Conservation (phyloP, 495 filamentous ascomycete species). For the Penicillium crystallinum region DNA sequence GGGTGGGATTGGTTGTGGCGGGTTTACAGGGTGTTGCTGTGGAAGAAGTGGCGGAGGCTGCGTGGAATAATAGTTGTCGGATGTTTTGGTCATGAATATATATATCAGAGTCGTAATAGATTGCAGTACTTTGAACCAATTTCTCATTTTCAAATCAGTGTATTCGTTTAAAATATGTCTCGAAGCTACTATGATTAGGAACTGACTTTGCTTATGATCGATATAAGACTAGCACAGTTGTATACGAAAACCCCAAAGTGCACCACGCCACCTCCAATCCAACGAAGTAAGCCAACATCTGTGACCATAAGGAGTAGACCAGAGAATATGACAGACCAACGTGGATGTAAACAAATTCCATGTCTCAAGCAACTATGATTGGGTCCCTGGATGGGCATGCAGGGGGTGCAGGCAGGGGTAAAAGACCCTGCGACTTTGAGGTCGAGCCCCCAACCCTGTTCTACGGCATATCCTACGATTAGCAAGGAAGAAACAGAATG, state of each 20-base stretch:
- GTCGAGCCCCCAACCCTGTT: background rate
- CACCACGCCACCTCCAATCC: too few relatives aligned
- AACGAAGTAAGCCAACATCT: too few relatives aligned
- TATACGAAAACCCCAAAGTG: too few relatives aligned
- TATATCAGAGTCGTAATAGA: too few relatives aligned
- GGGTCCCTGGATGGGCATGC: slow-evolving; percentile 3
- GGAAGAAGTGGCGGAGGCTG: slow-evolving; percentile 21
- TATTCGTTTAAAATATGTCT: too few relatives aligned
- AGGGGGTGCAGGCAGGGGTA: slow-evolving; percentile 1
- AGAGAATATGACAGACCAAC: background rate
- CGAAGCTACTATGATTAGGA: too few relatives aligned
- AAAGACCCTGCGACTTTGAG: background rate
- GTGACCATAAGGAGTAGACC: too few relatives aligned
- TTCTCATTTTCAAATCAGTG: too few relatives aligned
- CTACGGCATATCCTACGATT: background rate
- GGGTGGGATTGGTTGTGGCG: slow-evolving; percentile 26
- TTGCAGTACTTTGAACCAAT: too few relatives aligned
- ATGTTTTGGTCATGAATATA: slow-evolving; percentile 25
- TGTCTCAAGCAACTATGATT: background rate
- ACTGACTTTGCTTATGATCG: too few relatives aligned
- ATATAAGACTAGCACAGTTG: too few relatives aligned
- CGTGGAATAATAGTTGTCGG: slow-evolving; percentile 28
- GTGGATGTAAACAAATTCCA: slow-evolving; percentile 1
- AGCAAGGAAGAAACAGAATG: background rate
- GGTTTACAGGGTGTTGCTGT: slow-evolving; percentile 24